Conservation (phyloP, 148 eudicot species). For the Fagopyrum tataricum region DNA sequence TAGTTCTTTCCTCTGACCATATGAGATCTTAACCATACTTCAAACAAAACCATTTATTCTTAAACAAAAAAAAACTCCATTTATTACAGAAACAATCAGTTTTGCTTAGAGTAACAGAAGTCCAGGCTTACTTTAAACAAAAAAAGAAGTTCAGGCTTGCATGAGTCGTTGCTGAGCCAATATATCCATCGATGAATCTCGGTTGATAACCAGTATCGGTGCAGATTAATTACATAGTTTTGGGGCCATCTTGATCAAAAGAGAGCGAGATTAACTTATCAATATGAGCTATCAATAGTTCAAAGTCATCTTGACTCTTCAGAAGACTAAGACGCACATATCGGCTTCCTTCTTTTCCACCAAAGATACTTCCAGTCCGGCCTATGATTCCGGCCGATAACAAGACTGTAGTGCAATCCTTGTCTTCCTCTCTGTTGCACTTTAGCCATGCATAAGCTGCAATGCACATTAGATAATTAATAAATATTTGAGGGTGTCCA, state of each 20-base stretch:
- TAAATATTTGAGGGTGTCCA: too few species aligned
- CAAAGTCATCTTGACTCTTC: constrained; percentile 43
- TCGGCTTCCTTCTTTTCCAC: constrained; percentile 20
- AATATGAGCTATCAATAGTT: constrained; percentile 22
- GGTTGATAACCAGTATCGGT: too few species aligned
- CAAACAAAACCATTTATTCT: neutral
- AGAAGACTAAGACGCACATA: constrained; percentile 45
- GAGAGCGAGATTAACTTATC: constrained; percentile 17
- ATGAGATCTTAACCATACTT: neutral
- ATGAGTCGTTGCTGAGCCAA: too few species aligned
- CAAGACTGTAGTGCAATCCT: constrained; percentile 28
- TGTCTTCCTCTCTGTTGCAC: constrained; percentile 40
- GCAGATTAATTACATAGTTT: neutral
- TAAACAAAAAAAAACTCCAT: neutral
- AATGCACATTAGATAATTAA: too few species aligned
- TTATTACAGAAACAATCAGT: neutral
- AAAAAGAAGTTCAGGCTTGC: neutral
- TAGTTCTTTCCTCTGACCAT: too few species aligned
- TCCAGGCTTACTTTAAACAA: too few species aligned
- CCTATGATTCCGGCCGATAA: constrained; percentile 38
- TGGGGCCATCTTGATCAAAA: constrained; percentile 19
- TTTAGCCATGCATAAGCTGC: constrained; percentile 68
- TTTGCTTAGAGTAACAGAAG: neutral
- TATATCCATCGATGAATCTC: too few species aligned
- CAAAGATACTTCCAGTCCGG: constrained; percentile 27